Conservation (phyloP, 2,329 filamentous ascomycete genomes). For the Pseudocercospora vitis region DNA sequence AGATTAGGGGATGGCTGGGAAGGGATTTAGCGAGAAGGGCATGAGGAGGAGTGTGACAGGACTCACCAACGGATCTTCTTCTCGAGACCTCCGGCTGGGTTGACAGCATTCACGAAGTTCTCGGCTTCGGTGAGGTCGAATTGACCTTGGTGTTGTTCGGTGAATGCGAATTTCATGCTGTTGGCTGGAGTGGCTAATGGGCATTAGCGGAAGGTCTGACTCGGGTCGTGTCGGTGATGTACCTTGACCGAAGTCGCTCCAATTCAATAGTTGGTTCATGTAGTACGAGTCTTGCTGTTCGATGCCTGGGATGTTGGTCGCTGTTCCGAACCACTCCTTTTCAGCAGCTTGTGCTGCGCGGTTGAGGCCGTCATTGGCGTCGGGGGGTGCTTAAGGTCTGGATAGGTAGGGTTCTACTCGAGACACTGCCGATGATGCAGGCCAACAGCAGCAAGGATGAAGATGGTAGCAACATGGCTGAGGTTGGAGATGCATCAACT, state of each 20-base stretch:
- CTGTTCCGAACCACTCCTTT: slow-evolving; percentile 45
- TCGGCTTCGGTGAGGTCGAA: slow-evolving; percentile 35
- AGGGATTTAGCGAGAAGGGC: slow-evolving; percentile 22
- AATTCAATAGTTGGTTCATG: slow-evolving; percentile 55
- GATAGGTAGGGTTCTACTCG: background rate
- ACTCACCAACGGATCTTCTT: background rate
- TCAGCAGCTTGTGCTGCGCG: slow-evolving; percentile 28
- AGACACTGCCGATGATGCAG: background rate
- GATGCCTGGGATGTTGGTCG: slow-evolving; percentile 54
- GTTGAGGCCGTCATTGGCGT: slow-evolving; percentile 20
- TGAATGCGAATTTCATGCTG: slow-evolving; percentile 44
- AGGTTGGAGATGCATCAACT: too few relatives aligned
- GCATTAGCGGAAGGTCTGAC: background rate
- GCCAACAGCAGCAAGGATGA: background rate
- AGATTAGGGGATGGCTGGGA: slow-evolving; percentile 35
- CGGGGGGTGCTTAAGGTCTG: background rate
- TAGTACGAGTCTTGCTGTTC: slow-evolving; percentile 58
- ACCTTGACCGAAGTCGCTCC: slow-evolving; percentile 59
- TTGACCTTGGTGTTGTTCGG: slow-evolving; percentile 37
- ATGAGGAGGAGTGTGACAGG: background rate
- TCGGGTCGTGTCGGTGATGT: background rate
- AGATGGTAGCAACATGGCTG: background rate
- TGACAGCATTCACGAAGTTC: background rate
- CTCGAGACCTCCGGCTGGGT: background rate
- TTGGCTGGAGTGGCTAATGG: slow-evolving; percentile 35